Evolutionary conservation across 106 monocot genomes (phyloP).

Genomic region (Chionographis japonica): DNA sequence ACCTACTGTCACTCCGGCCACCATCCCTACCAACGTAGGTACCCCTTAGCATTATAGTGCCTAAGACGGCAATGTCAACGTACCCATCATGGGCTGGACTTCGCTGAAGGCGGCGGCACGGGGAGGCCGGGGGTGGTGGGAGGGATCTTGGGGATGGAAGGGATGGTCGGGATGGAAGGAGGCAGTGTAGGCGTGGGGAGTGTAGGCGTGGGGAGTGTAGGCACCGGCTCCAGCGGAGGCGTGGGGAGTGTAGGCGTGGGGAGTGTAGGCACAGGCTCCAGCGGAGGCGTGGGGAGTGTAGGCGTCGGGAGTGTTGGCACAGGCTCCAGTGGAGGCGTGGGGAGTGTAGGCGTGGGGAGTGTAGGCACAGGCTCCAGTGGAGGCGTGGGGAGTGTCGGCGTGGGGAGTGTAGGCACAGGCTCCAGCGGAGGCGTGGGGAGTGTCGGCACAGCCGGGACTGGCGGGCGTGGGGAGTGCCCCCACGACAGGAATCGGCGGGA

Average conservation of each 20-base stretch:
- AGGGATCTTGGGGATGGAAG: neutral
- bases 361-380: conserved; percentile 2
- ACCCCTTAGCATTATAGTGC: too few relatives aligned
- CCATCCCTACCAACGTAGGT: too few relatives aligned
- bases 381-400: conserved; percentile 5
- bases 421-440: too few relatives aligned
- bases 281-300: conserved; percentile 7
- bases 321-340: conserved; percentile 1
- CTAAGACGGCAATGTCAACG: too few relatives aligned
- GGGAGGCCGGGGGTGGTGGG: conserved; percentile 1
- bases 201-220: too few relatives aligned
- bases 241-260: conserved; percentile 10
- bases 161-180: conserved; percentile 10
- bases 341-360: conserved; percentile 1
- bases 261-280: neutral
- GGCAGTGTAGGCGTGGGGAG: too few relatives aligned
- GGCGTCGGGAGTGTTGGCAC: conserved; percentile 8
- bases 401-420: conserved; percentile 3
- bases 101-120: neutral
- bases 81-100: too few relatives aligned
- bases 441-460: neutral
- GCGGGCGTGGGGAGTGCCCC: conserved; percentile 5
- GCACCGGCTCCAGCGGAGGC: conserved; percentile 6
- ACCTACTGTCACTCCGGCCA: too few relatives aligned
- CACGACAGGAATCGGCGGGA: conserved; percentile 1